These are phyloP conservation scores for Cicer bijugum DNA, from an alignment of 306 rosid genomes.

Conservation along the genomic window DNA sequence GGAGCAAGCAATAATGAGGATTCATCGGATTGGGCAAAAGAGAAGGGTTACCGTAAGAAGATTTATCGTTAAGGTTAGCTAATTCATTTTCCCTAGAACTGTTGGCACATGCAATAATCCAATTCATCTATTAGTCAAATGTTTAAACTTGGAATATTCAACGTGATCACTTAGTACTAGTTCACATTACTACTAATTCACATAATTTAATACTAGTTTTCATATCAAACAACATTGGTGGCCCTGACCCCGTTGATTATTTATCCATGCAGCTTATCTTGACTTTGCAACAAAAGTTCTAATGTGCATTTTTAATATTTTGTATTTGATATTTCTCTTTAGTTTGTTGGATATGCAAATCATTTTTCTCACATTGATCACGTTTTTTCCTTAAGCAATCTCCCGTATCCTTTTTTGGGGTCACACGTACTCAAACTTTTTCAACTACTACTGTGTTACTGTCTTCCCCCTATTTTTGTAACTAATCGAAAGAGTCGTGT, in stretches of 20 bases:
- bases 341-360: not conserved
- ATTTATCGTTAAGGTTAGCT: conserved; percentile 50
- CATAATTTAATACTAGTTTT: not conserved
- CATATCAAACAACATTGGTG: conserved; percentile 38
- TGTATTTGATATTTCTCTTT: not conserved
- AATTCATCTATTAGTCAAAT: conserved; percentile 26
- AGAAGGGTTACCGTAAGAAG: conserved; percentile 51
- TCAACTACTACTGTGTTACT: not conserved
- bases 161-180: not conserved
- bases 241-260: not conserved
- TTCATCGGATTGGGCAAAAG: conserved; percentile 84
- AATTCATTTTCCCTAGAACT: conserved; percentile 26
- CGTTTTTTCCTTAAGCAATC: conserved; percentile 38
- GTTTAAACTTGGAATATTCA: not conserved
- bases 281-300: not conserved
- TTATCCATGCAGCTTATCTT: conserved; percentile 15
- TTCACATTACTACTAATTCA: not conserved
- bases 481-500: conserved; percentile 14
- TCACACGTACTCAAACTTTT: conserved; percentile 8
- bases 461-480: not conserved
- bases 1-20: conserved; percentile 94
- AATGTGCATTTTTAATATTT: not conserved
- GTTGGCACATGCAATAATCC: conserved; percentile 19
- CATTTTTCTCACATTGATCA: conserved; percentile 34
- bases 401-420: conserved; percentile 1